Evolutionary conservation across 2,329 filamentous ascomycete species (phyloP).

Genomic region (Clonostachys sp.): DNA sequence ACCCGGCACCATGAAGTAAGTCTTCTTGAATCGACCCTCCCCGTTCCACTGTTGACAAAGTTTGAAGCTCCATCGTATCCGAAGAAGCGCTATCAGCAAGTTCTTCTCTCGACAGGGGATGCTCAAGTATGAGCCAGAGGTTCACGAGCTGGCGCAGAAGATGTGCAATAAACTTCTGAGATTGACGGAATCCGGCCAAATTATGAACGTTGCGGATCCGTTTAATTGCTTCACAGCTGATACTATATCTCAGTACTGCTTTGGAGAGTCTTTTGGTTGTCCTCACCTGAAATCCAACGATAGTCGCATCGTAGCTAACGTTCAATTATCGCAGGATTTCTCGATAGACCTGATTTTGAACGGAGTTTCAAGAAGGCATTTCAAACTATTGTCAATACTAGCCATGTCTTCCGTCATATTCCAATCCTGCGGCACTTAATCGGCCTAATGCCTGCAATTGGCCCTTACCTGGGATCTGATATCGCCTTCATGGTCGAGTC

Average conservation of each 20-base stretch:
- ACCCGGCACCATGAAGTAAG: conserved; percentile 6
- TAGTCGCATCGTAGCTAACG: conserved; percentile 11
- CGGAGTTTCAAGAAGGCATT: neutral
- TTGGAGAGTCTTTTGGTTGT: conserved; percentile 26
- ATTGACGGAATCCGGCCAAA: conserved; percentile 7
- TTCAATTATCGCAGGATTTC: neutral
- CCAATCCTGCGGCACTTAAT: neutral
- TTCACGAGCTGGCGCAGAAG: conserved; percentile 12
- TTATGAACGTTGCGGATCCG: conserved; percentile 21
- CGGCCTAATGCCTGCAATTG: neutral
- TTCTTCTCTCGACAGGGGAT: conserved; percentile 27
- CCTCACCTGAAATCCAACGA: too few species aligned
- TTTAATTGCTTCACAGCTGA: conserved; percentile 33
- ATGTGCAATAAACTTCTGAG: conserved; percentile 21
- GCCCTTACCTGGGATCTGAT: conserved; percentile 1
- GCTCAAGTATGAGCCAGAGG: conserved; percentile 15
- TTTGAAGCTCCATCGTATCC: conserved; percentile 16
- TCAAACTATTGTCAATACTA: neutral
- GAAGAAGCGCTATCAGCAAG: conserved; percentile 18
- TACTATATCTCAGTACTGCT: conserved; percentile 28
- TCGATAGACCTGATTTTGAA: neutral
- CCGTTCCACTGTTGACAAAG: conserved; percentile 13
- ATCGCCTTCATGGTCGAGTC: conserved; percentile 11
- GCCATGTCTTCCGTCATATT: neutral
- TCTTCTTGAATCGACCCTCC: neutral